Base-by-base conservation (phyloP, 163 green algal species). In the Coccomyxa subellipsoidea region DNA sequence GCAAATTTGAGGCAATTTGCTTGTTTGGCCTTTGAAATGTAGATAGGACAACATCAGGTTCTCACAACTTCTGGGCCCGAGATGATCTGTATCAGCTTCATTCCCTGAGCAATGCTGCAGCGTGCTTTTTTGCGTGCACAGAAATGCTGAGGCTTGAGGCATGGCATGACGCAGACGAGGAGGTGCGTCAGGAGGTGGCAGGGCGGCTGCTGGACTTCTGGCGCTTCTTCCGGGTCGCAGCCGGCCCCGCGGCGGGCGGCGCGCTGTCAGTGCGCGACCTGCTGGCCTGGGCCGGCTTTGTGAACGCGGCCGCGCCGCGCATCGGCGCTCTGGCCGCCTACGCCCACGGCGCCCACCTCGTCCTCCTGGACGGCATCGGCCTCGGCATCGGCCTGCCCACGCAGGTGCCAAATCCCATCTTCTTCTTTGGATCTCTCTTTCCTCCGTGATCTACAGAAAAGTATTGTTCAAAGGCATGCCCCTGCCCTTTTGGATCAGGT, bases 301-400 rank as follows among this genome's bases (percentile, higher is more conserved):
- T 98, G 66, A 94, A 94, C 76, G 76, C 83, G 7, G 89, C 91
- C 6, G 84, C 84, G 0, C 77, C 86, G 0, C 29, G 59, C 23
- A 81, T 99, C 15, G 93, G 88, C 7, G 54, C 82, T 25, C 84
- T 90, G 54, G 54, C 83, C 0, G 93, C 96, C 0, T 98, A 95
- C 54, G 88, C 88, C 4, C 97, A 99, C 84, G 97, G 97, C 5
- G 94, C 94, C 0, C 91, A 97, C 81, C 88, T 99, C 5, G 93
- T 95, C 7, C 88, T 99, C 73, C 87, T 99, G n/a, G 97, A 99
- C 78, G 97, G 96, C 73, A 88, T 98, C 7, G 95, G 95, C 0
- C 85, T 98, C 36, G 95, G 94, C 29, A 80, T 91, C 23, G 92
- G 92, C 36, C 81, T 96, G 73, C 77, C 92, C 0, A 77, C 78